phyloP scores from a whole-genome alignment of 306 rosid species.

The Hippophae rhamnoides region DNA sequence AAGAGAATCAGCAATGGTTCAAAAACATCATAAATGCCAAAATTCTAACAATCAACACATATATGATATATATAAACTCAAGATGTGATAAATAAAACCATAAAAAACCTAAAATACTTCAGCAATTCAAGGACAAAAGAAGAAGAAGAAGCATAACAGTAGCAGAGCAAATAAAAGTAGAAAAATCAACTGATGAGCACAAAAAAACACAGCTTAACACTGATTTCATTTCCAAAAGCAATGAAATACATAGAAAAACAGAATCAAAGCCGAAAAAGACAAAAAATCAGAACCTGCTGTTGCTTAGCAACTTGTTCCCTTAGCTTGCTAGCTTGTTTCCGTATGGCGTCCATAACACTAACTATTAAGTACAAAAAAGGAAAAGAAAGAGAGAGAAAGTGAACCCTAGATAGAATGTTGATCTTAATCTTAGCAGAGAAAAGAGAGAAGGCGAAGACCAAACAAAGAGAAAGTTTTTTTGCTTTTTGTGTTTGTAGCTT shows the following conservation, averaged over 20 bases:
- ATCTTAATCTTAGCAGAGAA: neutral
- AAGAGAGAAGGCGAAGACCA: neutral
- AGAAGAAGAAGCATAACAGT: too few species aligned
- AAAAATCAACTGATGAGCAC: too few species aligned
- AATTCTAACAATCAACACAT: too few species aligned
- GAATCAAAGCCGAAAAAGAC: neutral
- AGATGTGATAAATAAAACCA: too few species aligned
- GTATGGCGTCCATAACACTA: slow-evolving; percentile 57
- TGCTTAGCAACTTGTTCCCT: slow-evolving; percentile 90
- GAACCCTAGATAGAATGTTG: slow-evolving; percentile 2
- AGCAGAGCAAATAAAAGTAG: too few species aligned
- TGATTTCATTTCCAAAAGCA: neutral
- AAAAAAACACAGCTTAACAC: neutral
- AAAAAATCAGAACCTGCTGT: slow-evolving; percentile 53
- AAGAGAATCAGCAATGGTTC: too few species aligned
- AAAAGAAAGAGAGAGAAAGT: neutral
- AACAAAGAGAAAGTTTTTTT: neutral
- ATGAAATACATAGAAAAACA: neutral
- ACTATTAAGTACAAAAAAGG: neutral
- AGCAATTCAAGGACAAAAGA: too few species aligned
- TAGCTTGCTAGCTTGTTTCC: slow-evolving; percentile 83
- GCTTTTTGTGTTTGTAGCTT: neutral
- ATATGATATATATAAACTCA: too few species aligned
- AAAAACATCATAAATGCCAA: too few species aligned
- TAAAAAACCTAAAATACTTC: too few species aligned